Evolutionary conservation across 345 rosid species (phyloP).

Genomic region (Gossypium raimondii): DNA sequence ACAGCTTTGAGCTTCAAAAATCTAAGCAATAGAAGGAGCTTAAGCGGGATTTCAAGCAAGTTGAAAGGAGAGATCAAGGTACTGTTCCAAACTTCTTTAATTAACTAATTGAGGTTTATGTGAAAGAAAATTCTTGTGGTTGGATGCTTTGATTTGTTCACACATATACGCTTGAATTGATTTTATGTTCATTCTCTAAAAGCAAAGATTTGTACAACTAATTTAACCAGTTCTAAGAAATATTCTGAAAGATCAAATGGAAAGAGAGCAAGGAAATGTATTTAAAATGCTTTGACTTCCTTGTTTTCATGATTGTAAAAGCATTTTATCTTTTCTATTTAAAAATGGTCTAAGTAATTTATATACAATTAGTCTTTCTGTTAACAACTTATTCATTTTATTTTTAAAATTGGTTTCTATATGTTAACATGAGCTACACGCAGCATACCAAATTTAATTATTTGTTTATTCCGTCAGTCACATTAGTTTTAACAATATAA

Average conservation of each 20-base stretch:
- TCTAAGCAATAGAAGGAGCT: neutral
- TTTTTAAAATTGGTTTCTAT: too few species aligned
- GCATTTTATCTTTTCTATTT: too few species aligned
- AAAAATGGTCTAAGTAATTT: too few species aligned
- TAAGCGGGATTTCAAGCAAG: neutral
- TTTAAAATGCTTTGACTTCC: too few species aligned
- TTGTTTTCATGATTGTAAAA: too few species aligned
- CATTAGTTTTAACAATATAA: rapidly evolving
- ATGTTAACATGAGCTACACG: too few species aligned
- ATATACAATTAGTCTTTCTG: too few species aligned
- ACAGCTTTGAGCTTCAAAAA: constrained; percentile 1
- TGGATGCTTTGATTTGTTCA: constrained; percentile 4
- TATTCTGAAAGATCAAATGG: too few species aligned
- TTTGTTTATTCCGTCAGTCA: rapidly evolving
- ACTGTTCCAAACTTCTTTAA: neutral
- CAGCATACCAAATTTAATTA: rapidly evolving
- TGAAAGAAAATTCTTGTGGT: constrained; percentile 1
- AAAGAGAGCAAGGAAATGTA: too few species aligned
- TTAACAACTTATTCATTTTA: too few species aligned
- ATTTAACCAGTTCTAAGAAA: neutral
- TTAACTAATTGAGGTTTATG: neutral
- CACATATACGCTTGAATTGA: neutral
- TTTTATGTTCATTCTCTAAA: neutral
- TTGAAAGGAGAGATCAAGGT: constrained; percentile 12
- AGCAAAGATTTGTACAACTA: neutral